Conservation (phyloP, 768 basidiomycete genomes). For the Gloeopeniophorella convolvens region DNA sequence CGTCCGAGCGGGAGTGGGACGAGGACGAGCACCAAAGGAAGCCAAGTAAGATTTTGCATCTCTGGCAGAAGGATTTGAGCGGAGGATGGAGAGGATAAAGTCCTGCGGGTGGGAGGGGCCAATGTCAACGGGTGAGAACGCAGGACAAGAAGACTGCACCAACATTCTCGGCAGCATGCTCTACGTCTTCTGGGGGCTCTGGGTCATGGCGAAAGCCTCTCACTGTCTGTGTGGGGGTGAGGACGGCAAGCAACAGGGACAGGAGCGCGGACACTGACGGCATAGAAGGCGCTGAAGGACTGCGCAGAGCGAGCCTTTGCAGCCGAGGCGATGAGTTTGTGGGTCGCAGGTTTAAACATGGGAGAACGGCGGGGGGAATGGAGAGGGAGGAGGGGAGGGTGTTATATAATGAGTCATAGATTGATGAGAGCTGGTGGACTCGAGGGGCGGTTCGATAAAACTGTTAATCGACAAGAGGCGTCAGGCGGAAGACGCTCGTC, state of each 20-base stretch:
- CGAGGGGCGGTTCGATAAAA: too few relatives aligned
- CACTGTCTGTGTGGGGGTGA: conserved; percentile 10
- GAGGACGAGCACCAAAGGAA: conserved; percentile 73
- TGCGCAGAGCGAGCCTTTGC: conserved; percentile 23
- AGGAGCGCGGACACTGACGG: conserved; percentile 35
- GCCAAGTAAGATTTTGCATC: conserved; percentile 89
- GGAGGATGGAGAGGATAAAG: conserved; percentile 91
- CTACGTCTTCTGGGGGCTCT: conserved; percentile 12
- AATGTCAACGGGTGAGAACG: conserved; percentile 15
- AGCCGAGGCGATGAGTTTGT: conserved; percentile 24
- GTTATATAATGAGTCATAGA: conserved; percentile 13
- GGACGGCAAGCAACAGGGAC: background rate
- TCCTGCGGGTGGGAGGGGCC: conserved; percentile 47
- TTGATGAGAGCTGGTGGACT: background rate
- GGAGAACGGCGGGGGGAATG: background rate
- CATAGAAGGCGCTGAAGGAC: conserved; percentile 48
- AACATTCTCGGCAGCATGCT: conserved; percentile 8
- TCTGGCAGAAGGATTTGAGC: conserved; percentile 84
- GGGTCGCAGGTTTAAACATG: conserved; percentile 28
- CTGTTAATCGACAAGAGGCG: too few relatives aligned
- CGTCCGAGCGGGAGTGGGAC: background rate
- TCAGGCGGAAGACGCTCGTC: too few relatives aligned
- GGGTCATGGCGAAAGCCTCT: conserved; percentile 12
- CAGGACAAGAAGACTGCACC: background rate
- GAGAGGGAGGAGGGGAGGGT: background rate